Base-by-base conservation (phyloP, 768 basidiomycete species). In the Hericium alpestre region DNA sequence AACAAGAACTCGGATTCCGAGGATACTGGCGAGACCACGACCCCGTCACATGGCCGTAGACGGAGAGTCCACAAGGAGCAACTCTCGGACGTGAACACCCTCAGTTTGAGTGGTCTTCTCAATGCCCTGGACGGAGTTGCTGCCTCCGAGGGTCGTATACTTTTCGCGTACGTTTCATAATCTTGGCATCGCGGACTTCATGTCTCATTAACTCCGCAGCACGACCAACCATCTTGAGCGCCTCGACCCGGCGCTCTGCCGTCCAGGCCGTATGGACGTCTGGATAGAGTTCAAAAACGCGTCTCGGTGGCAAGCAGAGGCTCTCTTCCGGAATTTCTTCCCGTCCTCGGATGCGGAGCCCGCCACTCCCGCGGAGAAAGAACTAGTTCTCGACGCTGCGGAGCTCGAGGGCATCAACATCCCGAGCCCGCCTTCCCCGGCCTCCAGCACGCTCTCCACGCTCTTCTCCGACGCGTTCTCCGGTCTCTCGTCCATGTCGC, bases 221-320 rank as follows among this genome's bases (percentile, higher is more conserved):
- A 92, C 90, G 16, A 92, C 90, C 11, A 94, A 94, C 69, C 92
- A 94, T 65, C 75, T 93, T n/a, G 90, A 93, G 64, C 81, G 86
- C 38, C 79, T 95, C 1, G 93, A 95, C 63, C 89, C 91, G 4
- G 93, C 93, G 0, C 80, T 95, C 11, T 88, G 85, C n/a, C 85
- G 93, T 54, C 90, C 93, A 5, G 93, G 93, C 16, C 86, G 88
- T 27, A 89, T 90, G 87, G 93, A 94, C 65, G 88, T 95, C 8
- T 90, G 89, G 84, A 79, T 94, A 49, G 88, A 92, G 69, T 94
- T 94, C 75, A 87, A 84, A 74, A 84, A 88, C 59, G 86, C 92
- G 38, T 86, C 82, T 59, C 84, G 84, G 62, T 85, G 84, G 80
- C 90, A 93, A 66, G 89, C 89, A 0, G 87, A 92, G 69, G 82